A percentile compares a stretch with the other conserved stretches of the same genome.
Conservation (phyloP, 345 rosid species). For the Diplotaxis tenuifolia region DNA sequence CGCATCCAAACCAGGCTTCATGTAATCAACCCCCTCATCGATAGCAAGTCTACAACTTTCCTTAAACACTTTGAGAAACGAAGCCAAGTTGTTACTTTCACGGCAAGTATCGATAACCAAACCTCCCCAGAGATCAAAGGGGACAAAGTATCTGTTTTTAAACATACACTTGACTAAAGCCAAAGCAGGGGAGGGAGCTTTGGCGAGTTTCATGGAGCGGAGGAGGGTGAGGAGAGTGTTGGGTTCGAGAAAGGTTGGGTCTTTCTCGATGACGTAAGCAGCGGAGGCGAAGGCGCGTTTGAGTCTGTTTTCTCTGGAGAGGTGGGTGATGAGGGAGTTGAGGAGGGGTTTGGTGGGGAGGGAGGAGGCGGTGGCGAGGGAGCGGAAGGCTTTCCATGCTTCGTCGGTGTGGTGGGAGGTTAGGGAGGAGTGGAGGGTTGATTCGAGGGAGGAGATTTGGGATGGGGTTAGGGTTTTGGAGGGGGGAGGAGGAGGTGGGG, state of each 20-base stretch:
- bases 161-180: constrained; percentile 75
- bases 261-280: constrained; percentile 65
- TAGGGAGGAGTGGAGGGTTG: constrained; percentile 57
- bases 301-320: too few species aligned
- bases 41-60: constrained; percentile 69
- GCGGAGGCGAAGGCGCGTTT: constrained; percentile 91
- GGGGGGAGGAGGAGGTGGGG: constrained; percentile 10
- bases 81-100: constrained; percentile 43
- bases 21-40: constrained; percentile 66
- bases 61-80: constrained; percentile 62
- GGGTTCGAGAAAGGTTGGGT: constrained; percentile 54
- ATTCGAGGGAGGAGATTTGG: constrained; percentile 46
- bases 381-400: constrained; percentile 85
- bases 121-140: constrained; percentile 73
- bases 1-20: constrained; percentile 73
- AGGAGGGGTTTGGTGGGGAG: constrained; percentile 60
- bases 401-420: constrained; percentile 51
- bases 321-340: constrained; percentile 68
- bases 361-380: constrained; percentile 51
- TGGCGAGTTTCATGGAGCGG: constrained; percentile 56
- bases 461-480: constrained; percentile 49
- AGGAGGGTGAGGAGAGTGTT: constrained; percentile 52
- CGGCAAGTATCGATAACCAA: constrained; percentile 55
- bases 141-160: constrained; percentile 76
- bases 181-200: constrained; percentile 71